Conservation (phyloP, 352 stramenopile species). For the Elongisporangium anandrum region DNA sequence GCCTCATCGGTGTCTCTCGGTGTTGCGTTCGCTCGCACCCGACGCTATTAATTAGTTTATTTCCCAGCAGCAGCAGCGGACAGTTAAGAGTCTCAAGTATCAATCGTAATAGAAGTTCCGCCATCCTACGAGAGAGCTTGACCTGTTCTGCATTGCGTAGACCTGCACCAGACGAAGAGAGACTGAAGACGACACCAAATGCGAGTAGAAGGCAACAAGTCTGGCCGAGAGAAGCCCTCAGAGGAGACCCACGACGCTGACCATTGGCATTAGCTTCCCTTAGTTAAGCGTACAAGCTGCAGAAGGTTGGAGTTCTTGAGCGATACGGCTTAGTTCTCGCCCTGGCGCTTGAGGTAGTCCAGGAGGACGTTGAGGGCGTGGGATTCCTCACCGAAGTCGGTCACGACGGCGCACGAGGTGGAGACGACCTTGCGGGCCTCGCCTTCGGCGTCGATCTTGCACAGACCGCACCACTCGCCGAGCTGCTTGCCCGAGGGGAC, state of each 20-base stretch:
- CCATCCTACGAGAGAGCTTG: neutral
- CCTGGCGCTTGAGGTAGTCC: constrained; percentile 98
- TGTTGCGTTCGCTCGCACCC: neutral
- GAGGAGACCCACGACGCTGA: neutral
- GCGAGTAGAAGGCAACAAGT: neutral
- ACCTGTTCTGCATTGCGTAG: neutral
- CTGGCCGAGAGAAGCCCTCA: neutral
- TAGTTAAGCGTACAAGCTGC: constrained; percentile 1
- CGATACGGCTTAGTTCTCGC: constrained; percentile 73
- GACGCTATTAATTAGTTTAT: neutral
- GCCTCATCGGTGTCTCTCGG: neutral
- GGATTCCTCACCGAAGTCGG: constrained; percentile 99
- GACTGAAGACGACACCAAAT: neutral
- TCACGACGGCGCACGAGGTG: constrained; percentile 98
- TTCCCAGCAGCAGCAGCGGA: neutral
- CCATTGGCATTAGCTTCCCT: constrained; percentile 1
- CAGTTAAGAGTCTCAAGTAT: neutral
- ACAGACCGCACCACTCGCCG: constrained; percentile 98
- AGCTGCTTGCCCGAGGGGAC: constrained; percentile 95
- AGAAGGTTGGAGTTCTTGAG: neutral
- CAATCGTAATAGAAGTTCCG: neutral
- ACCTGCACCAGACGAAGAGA: neutral
- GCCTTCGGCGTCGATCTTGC: constrained; percentile 97
- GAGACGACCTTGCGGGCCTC: constrained; percentile 98
- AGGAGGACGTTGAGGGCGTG: constrained; percentile 97